Base-by-base conservation (phyloP, 2,329 filamentous ascomycete species). In the Metarhizium robertsii region DNA sequence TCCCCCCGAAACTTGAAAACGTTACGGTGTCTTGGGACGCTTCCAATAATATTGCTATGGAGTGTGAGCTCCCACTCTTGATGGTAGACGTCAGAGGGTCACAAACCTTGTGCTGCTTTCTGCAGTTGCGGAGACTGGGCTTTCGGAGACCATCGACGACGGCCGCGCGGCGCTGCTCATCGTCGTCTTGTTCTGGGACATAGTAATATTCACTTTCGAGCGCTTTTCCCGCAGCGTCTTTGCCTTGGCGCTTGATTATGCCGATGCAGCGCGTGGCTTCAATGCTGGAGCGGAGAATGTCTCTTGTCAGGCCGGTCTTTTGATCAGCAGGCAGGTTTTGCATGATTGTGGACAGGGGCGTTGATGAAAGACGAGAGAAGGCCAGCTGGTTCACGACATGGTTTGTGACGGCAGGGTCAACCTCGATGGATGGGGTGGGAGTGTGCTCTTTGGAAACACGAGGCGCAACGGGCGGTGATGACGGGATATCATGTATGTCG, bases 181-280 rank as follows among this genome's bases (percentile, higher is more conserved):
- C 91, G 2, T 79, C 76, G 67, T 99, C 94, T 65, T 84, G 79
- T 69, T 97, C 92, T 0, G 92, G 88, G 7, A 96, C 79, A 66
- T 99, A 99, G 73, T 97, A 97, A 70, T 95, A 97, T 70, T 99
- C 92, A 75, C 89, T 95, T 77, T 99, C 92, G 1, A 99, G 80
- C 6, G 86, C 75, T 74, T 96, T 94, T 62, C 94, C 94, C 0
- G 94, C 92, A 5, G 94, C 94, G 67, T 99, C 94, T 71, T 97
- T 99, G 67, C 94, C 94, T 69, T 92, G 86, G 43, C 94, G 86
- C 53, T 81, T 79, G 64, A 99, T 96, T 69, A 94, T 87, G 50
- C 94, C 94, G 60, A 97, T 85, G 67, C 90, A 96, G 8, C 80
- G 71, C 6, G 89, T 88, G 29, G 77, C 75, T 66, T 91, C 87